Conservation (phyloP, 257 asterid genomes). For the Fraxinus excelsior region DNA sequence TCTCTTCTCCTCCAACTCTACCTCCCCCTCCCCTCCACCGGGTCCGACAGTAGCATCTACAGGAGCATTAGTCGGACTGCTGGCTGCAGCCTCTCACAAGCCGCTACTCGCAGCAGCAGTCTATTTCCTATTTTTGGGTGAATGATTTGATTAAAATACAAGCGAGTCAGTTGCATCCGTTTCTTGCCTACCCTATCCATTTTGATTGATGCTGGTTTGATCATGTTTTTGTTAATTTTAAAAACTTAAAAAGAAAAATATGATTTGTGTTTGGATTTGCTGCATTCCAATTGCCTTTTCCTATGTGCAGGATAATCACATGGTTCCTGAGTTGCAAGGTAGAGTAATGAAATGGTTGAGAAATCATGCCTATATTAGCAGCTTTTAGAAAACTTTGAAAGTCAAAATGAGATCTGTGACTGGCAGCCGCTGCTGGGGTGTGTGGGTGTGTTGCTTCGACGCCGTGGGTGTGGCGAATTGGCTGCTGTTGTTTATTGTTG, state of each 20-base stretch:
- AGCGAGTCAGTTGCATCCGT: background rate
- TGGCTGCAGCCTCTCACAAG: too few species aligned
- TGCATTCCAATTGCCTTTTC: conserved; percentile 4
- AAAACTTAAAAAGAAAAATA: background rate
- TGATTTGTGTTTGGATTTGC: background rate
- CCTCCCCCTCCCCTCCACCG: too few species aligned
- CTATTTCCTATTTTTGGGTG: conserved; percentile 9
- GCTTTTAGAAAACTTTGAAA: conserved; percentile 53
- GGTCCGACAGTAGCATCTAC: too few species aligned
- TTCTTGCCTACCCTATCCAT: background rate
- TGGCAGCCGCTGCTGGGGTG: too few species aligned
- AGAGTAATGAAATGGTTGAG: conserved; percentile 75
- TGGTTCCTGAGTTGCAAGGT: conserved; percentile 52
- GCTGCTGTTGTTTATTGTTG: too few species aligned
- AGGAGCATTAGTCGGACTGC: too few species aligned
- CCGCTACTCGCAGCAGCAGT: too few species aligned
- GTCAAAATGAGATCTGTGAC: conserved; percentile 49
- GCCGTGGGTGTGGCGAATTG: too few species aligned
- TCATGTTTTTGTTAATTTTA: background rate
- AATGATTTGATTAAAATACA: background rate
- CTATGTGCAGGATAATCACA: conserved; percentile 61
- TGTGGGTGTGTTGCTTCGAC: too few species aligned
- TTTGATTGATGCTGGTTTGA: background rate
- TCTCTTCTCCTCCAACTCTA: too few species aligned
- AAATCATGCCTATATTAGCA: conserved; percentile 59